A percentile compares a stretch with the other conserved stretches of the same genome.
phyloP scores from a whole-genome alignment of 2,329 filamentous ascomycete genomes.

The Colletotrichum sp. region DNA sequence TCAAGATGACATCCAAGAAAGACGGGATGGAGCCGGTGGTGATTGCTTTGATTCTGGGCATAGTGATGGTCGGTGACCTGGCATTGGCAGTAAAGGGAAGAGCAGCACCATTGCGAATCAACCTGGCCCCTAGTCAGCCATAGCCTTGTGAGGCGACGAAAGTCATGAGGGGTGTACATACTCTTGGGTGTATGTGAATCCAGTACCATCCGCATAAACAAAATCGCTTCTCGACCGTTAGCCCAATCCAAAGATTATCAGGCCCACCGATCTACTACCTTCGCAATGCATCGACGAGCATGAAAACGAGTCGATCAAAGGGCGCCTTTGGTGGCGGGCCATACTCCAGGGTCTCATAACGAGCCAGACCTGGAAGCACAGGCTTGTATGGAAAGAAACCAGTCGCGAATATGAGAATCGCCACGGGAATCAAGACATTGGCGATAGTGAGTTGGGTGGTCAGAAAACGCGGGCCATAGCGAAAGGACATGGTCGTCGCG shows the following conservation, averaged over 20 bases:
- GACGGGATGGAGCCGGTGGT: slow-evolving; percentile 98
- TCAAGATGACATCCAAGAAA: slow-evolving; percentile 95
- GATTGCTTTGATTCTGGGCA: slow-evolving; percentile 96
- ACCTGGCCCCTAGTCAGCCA: slow-evolving; percentile 49
- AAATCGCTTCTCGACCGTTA: slow-evolving; percentile 74
- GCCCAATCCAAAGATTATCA: background rate
- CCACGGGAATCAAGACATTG: slow-evolving; percentile 78
- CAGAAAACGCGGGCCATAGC: slow-evolving; percentile 1
- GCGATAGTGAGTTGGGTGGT: slow-evolving; percentile 60
- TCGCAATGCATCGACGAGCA: slow-evolving; percentile 95
- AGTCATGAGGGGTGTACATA: slow-evolving; percentile 42
- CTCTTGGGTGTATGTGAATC: slow-evolving; percentile 89
- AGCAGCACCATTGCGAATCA: slow-evolving; percentile 83
- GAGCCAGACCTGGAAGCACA: slow-evolving; percentile 83
- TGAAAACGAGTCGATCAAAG: slow-evolving; percentile 92
- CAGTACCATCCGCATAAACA: slow-evolving; percentile 81
- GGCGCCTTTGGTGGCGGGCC: slow-evolving; percentile 66
- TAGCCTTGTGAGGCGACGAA: background rate
- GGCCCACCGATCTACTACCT: slow-evolving; percentile 59
- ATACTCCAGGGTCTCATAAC: slow-evolving; percentile 62
- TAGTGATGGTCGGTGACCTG: slow-evolving; percentile 95
- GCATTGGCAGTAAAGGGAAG: slow-evolving; percentile 96
- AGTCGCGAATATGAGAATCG: slow-evolving; percentile 78
- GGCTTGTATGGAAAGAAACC: slow-evolving; percentile 99
- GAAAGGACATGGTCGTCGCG: slow-evolving; percentile 10